Evolutionary conservation across 1,284 basidiomycete species (phyloP), one percentile per base, ranked within the genome.

Genomic region (Ganoderma leucocontextum): DNA sequence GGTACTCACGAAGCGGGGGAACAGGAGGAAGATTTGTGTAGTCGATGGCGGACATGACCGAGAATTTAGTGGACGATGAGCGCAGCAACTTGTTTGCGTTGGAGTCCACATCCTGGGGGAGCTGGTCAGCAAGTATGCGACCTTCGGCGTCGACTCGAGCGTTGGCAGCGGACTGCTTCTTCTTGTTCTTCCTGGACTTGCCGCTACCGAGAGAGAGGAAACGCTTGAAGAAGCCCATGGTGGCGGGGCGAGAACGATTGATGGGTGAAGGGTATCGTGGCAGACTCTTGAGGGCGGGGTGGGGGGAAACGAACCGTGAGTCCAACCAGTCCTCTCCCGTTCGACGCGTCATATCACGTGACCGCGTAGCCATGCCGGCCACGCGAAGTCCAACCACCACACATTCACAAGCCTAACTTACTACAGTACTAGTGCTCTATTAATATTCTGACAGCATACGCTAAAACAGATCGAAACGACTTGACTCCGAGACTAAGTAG

Each of bases 211-310:
- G 80, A 12, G 92, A 93, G 64, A 94, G 85, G 72, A 94, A 81
- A 47, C 87, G 89, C 74, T 90, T 90, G 74, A 94, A 80, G 66
- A 93, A 87, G 29, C 89, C 88, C 91, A 93, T 93, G 53, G 63
- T 73, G 25, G 63, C 33, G 4, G 42, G 22, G n/a, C 12, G 55
- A 35, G 58, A 38, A 38, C 38, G 49, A 38, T 33, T 44, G 49
- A 38, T 58, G 29, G 53, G 12, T 33, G 42, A 53, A 25, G 57
- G 38, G n/a, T 25, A 41, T 52, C 55, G 65, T 58, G 65, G 58
- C 49, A 41, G 52, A 44, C 49, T 59, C 47, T 65, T 65, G 44
- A 60, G 49, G 36, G 53, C 41, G 41, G 41, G 41, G 41, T 4
- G 41, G 15, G 41, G 41, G 38, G 52, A 55, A 57, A 42, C 41